These are phyloP conservation scores for Phaeophleospora eucalypticola DNA, from an alignment of 2,329 filamentous ascomycete genomes.

Conservation along the genomic window DNA sequence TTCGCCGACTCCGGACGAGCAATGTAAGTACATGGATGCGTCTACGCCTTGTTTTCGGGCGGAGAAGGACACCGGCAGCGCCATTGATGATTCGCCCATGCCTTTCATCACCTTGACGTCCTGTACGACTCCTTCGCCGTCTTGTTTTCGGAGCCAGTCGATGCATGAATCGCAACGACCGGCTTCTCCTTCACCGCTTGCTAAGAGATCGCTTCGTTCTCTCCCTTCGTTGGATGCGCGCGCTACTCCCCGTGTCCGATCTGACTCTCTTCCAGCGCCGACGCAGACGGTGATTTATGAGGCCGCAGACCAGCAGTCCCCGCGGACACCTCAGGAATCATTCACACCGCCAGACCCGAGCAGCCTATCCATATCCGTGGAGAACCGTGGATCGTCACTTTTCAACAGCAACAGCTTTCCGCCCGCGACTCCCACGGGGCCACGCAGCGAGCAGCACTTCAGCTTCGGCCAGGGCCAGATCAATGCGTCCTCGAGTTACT, in stretches of 20 bases:
- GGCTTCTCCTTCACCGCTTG: constrained; percentile 39
- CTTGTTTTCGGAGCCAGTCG: constrained; percentile 37
- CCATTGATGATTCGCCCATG: constrained; percentile 26
- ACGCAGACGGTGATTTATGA: constrained; percentile 13
- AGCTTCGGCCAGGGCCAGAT: constrained; percentile 44
- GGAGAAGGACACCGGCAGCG: constrained; percentile 20
- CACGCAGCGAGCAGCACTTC: constrained; percentile 54
- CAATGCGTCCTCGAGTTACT: constrained; percentile 57
- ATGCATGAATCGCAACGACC: constrained; percentile 35
- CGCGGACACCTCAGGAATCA: constrained; percentile 71
- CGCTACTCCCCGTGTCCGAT: constrained; percentile 21
- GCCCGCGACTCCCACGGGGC: constrained; percentile 79
- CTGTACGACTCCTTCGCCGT: constrained; percentile 32
- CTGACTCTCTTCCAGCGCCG: constrained; percentile 22
- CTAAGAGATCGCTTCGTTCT: constrained; percentile 34
- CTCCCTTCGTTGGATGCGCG: constrained; percentile 21
- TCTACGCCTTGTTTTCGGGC: constrained; percentile 24
- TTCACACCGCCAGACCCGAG: constrained; percentile 76
- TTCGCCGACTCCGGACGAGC: constrained; percentile 24
- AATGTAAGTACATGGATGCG: constrained; percentile 38
- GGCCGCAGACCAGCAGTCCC: constrained; percentile 24
- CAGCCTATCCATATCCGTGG: constrained; percentile 73
- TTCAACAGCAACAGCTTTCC: constrained; percentile 48
- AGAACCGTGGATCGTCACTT: constrained; percentile 38
- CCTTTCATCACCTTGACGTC: constrained; percentile 34